Conservation (phyloP, 2,329 filamentous ascomycete genomes). For the Chaetomiaceae sp. region DNA sequence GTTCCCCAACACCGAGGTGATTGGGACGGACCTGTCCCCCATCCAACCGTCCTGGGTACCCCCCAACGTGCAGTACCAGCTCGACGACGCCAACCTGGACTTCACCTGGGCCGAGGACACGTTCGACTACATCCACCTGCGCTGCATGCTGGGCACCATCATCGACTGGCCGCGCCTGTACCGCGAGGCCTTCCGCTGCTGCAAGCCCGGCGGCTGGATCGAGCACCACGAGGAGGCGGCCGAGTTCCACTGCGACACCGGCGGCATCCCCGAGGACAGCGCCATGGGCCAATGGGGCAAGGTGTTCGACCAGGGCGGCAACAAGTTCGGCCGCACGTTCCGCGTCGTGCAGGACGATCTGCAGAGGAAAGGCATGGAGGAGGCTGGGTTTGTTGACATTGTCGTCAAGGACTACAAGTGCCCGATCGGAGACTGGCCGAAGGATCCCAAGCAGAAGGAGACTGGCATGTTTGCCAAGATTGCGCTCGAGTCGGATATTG, state of each 20-base stretch:
- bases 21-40: constrained; percentile 29
- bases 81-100: constrained; percentile 32
- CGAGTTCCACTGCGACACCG: constrained; percentile 38
- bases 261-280: constrained; percentile 25
- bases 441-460: constrained; percentile 9
- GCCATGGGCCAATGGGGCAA: constrained; percentile 17
- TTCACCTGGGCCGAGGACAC: constrained; percentile 22
- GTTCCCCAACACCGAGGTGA: constrained; percentile 26
- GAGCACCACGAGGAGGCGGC: constrained; percentile 14
- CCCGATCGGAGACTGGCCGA: constrained; percentile 10
- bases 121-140: constrained; percentile 29
- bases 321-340: constrained; percentile 15
- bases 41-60: constrained; percentile 30
- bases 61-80: constrained; percentile 32
- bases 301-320: constrained; percentile 12
- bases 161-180: constrained; percentile 27
- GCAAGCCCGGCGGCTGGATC: constrained; percentile 21
- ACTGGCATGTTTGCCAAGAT: constrained; percentile 6
- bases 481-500: no score
- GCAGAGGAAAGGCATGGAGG: constrained; percentile 11
- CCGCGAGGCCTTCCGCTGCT: constrained; percentile 17
- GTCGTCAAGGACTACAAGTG: constrained; percentile 9
- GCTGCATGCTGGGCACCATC: constrained; percentile 30
- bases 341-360: constrained; percentile 12
- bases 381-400: constrained; percentile 17